Percentiles rank a stretch among this genome's conserved stretches.
Evolutionary conservation across 176 grass and related monocot genomes (phyloP).

Genomic region (Raddia guianensis): DNA sequence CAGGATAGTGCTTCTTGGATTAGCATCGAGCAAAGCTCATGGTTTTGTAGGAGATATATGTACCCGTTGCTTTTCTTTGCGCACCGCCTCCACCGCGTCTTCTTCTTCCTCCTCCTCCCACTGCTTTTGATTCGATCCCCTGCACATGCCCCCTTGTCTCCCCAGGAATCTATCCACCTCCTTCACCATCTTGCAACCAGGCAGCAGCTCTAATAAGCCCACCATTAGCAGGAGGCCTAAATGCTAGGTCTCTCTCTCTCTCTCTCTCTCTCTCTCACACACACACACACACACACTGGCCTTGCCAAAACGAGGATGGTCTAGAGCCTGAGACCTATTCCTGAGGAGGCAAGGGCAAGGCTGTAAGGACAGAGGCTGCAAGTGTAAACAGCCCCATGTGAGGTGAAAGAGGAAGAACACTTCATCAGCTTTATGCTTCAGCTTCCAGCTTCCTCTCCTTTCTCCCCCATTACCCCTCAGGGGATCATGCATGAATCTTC

Average conservation of each 20-base stretch:
- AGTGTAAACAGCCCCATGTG: slow-evolving; percentile 41
- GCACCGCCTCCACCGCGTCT: not conserved
- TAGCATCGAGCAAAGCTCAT: not conserved
- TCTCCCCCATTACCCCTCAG: not conserved
- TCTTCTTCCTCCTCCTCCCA: not conserved
- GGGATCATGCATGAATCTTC: not conserved
- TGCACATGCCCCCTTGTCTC: slow-evolving; percentile 36
- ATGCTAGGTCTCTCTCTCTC: not conserved
- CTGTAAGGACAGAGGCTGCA: not conserved
- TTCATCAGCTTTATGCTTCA: slow-evolving; percentile 6
- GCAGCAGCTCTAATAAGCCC: too few species aligned
- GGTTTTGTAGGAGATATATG: not conserved
- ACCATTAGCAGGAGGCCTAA: too few species aligned
- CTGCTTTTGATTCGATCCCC: not conserved
- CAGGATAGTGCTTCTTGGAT: not conserved
- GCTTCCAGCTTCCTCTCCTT: slow-evolving; percentile 12
- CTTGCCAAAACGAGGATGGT: slow-evolving; percentile 41
- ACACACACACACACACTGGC: not conserved
- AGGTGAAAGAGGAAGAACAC: not conserved
- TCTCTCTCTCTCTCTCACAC: not conserved
- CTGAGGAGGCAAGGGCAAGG: not conserved
- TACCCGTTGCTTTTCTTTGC: not conserved
- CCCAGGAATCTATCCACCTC: not conserved
- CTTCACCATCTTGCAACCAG: too few species aligned
- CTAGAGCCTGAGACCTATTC: slow-evolving; percentile 37